Percentiles rank a stretch among this genome's conserved stretches.
Evolutionary conservation across 495 filamentous ascomycete genomes (phyloP).

Genomic region (Aspergillus baeticus): DNA sequence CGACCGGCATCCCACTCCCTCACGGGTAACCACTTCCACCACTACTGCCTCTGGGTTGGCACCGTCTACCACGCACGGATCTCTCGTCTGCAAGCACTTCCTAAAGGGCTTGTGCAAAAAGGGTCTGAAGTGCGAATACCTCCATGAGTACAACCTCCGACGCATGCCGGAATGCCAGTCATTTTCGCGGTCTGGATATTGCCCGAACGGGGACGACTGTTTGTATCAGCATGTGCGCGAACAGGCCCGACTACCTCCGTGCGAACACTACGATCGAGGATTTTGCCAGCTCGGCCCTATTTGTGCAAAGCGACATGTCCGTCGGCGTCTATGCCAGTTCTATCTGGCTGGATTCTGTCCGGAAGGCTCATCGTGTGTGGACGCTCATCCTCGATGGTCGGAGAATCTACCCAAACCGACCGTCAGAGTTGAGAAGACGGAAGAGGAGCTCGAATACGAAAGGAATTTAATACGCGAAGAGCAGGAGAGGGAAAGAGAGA

Average conservation of each 20-base stretch:
- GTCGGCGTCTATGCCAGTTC: slow-evolving; percentile 69
- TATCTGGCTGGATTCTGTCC: slow-evolving; percentile 96
- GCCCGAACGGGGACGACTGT: slow-evolving; percentile 94
- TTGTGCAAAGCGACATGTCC: slow-evolving; percentile 85
- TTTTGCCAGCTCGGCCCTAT: slow-evolving; percentile 88
- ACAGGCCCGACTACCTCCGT: slow-evolving; percentile 73
- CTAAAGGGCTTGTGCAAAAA: slow-evolving; percentile 97
- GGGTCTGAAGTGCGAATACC: slow-evolving; percentile 89
- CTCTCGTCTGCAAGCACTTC: slow-evolving; percentile 97
- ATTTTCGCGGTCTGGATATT: slow-evolving; percentile 85
- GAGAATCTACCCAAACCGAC: slow-evolving; percentile 71
- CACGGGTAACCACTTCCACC: slow-evolving; percentile 44
- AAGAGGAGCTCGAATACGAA: slow-evolving; percentile 59
- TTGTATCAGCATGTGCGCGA: slow-evolving; percentile 94
- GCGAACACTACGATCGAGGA: slow-evolving; percentile 92
- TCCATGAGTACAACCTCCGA: slow-evolving; percentile 97
- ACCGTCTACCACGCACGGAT: slow-evolving; percentile 52
- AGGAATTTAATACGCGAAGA: slow-evolving; percentile 54
- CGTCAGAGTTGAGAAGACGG: slow-evolving; percentile 59
- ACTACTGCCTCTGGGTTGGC: slow-evolving; percentile 55
- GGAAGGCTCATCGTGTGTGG: slow-evolving; percentile 72
- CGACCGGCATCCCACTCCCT: slow-evolving; percentile 57
- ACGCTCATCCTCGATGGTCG: slow-evolving; percentile 79
- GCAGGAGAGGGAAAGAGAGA: slow-evolving; percentile 50
- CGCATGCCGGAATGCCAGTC: slow-evolving; percentile 98